Evolutionary conservation across 768 basidiomycete species (phyloP), one percentile per base, ranked within the genome.

Genomic region (Leccinum rimulosum): DNA sequence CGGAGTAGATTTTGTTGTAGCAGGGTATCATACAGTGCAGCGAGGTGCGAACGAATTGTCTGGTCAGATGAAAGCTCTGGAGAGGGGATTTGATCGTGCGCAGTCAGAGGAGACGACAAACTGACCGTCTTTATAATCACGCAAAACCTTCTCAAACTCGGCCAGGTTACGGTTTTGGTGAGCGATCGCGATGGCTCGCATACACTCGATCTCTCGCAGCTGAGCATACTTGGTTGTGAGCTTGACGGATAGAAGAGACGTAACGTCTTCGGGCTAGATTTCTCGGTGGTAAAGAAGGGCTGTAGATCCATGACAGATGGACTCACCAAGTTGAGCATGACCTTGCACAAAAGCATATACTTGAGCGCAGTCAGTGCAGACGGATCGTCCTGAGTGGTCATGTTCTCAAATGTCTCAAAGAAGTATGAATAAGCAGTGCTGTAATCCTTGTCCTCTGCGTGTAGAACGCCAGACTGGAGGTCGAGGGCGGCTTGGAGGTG

Each of bases 391-490:
- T 93, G 89, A 2, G 85, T 72, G 45, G 85, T 84, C 64, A 94
- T 79, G 54, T 87, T 94, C 75, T 99, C 97, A 63, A 98, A 98
- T 3, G 94, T 88, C 75, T 98, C 96, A 66, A 92, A 94, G 76
- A 98, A 98, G 77, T 98, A 99, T 0, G 92, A 94, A 74, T 97
- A 97, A 22, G 87, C 96, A 0, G 96, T 99, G 58, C 84, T 95
- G 74, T 97, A 98, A 74, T 98, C 96, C 70, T 95, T 96, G 68
- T 99, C 96, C 66, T 99, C 95, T 0, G 96, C 95, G 67, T 97
- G 93, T 11, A 98, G 81, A 48, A 96, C 80, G 4, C 96, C 89
- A 47, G 82, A 82, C 67, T 89, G 88, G 28, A 88, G 79, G 66
- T 90, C 88, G 31, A 85, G 77, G 14, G 79, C 75, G 3, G 80